These are phyloP conservation scores for Bathelium albidoporum DNA, from an alignment of 495 filamentous ascomycete genomes.

Conservation along the genomic window DNA sequence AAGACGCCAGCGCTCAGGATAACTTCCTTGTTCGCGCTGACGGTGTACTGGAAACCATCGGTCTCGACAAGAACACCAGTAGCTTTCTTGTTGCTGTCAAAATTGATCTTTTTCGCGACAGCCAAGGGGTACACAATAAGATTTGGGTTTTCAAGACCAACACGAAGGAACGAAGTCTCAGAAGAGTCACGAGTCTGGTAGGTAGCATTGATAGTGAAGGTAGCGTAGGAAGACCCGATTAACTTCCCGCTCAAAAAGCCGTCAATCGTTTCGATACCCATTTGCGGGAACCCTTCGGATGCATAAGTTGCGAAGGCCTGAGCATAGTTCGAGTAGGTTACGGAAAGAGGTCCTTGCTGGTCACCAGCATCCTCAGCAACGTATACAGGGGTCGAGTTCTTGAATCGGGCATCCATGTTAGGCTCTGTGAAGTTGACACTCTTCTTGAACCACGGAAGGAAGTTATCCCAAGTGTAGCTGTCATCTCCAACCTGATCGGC, in stretches of 20 bases:
- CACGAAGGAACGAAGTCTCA: constrained; percentile 16
- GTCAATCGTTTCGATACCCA: constrained; percentile 24
- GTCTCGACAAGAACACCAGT: constrained; percentile 29
- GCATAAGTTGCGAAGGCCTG: constrained; percentile 26
- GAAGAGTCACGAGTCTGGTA: constrained; percentile 18
- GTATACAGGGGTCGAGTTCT: constrained; percentile 19
- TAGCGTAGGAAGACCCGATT: constrained; percentile 24
- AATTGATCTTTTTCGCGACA: constrained; percentile 31
- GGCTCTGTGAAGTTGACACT: constrained; percentile 30
- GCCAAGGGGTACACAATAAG: constrained; percentile 27
- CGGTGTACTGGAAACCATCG: constrained; percentile 26
- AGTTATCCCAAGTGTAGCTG: constrained; percentile 36
- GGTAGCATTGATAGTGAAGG: constrained; percentile 21
- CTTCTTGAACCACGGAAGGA: constrained; percentile 37
- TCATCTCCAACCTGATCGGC: constrained; percentile 35
- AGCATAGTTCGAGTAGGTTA: constrained; percentile 22
- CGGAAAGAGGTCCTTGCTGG: constrained; percentile 14
- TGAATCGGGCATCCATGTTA: constrained; percentile 20
- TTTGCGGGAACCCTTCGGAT: constrained; percentile 22
- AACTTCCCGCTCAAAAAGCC: constrained; percentile 31
- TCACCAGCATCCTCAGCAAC: constrained; percentile 18
- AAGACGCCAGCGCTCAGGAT: constrained; percentile 21
- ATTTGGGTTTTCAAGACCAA: constrained; percentile 15
- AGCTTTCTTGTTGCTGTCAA: constrained; percentile 24
- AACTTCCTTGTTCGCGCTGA: constrained; percentile 27